These are phyloP conservation scores for Lagenidium giganteum DNA, from an alignment of 352 stramenopile genomes.

Conservation along the genomic window DNA sequence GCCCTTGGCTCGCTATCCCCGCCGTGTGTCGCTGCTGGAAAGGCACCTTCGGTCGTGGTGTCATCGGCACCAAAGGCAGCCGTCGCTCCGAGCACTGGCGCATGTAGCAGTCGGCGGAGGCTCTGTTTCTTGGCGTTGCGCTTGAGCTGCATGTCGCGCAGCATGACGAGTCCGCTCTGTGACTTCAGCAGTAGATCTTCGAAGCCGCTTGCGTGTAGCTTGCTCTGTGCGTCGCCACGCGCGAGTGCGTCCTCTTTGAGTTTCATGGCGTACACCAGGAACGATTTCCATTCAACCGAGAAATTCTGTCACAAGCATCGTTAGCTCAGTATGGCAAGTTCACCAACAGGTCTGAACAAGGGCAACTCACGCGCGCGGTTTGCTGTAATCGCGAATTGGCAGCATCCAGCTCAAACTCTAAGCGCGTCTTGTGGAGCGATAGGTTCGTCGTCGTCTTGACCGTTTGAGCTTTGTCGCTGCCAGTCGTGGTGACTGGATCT, in stretches of 20 bases:
- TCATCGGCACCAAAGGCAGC: background rate
- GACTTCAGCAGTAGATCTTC: slow-evolving; percentile 47
- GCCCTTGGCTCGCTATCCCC: too few relatives aligned
- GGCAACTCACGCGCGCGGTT: too few relatives aligned
- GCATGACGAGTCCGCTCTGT: slow-evolving; percentile 42
- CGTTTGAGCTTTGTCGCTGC: too few relatives aligned
- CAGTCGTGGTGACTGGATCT: too few relatives aligned
- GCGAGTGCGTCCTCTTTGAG: slow-evolving; percentile 26
- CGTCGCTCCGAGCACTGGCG: slow-evolving; percentile 40
- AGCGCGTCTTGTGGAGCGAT: too few relatives aligned
- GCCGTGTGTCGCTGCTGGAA: too few relatives aligned
- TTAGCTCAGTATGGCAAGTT: too few relatives aligned
- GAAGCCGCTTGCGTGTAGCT: slow-evolving; percentile 12
- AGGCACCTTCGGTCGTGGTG: background rate
- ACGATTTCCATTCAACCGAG: slow-evolving; percentile 52
- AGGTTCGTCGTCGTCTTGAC: too few relatives aligned
- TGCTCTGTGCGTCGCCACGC: background rate
- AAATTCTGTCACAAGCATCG: slow-evolving; percentile 28
- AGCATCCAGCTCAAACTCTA: too few relatives aligned
- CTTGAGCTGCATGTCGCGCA: slow-evolving; percentile 30
- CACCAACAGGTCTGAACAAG: too few relatives aligned
- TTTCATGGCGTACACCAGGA: slow-evolving; percentile 44
- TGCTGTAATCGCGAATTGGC: too few relatives aligned
- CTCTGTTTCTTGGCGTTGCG: slow-evolving; percentile 26
- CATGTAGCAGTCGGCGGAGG: too few relatives aligned